Percentiles rank a stretch among this genome's conserved stretches.
Conservation (phyloP, 1,139 yeast genomes). For the Candida buenavistaensis region DNA sequence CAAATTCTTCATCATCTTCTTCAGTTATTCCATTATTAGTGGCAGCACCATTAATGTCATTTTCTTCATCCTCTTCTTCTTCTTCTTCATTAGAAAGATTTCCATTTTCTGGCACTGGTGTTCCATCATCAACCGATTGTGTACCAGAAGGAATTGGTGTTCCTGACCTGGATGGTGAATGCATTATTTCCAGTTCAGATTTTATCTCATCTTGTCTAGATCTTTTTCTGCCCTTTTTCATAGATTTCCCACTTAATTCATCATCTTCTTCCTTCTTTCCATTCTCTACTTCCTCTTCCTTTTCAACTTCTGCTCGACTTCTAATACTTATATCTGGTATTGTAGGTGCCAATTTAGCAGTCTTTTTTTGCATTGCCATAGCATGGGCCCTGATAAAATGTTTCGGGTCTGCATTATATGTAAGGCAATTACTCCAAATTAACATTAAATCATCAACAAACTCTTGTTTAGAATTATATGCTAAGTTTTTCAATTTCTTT, state of each 20-base stretch:
- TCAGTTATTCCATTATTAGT: constrained; percentile 13
- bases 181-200: constrained; percentile 20
- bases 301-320: constrained; percentile 83
- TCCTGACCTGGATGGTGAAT: constrained; percentile 14
- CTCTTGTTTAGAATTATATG: constrained; percentile 79
- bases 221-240: constrained; percentile 46
- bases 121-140: constrained; percentile 10
- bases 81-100: constrained; percentile 25
- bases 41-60: constrained; percentile 21
- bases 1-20: constrained; percentile 58
- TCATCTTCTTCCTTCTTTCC: constrained; percentile 42
- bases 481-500: constrained; percentile 80
- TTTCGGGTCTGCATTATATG: constrained; percentile 92
- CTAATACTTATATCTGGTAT: constrained; percentile 86
- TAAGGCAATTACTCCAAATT: constrained; percentile 92
- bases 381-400: constrained; percentile 93
- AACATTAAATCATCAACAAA: constrained; percentile 92
- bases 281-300: constrained; percentile 54
- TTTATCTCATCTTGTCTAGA: constrained; percentile 39
- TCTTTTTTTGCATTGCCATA: constrained; percentile 90
- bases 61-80: constrained; percentile 15
- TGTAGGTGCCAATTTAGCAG: constrained; percentile 70
- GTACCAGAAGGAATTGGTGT: constrained; percentile 11
- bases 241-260: constrained; percentile 40
- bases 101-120: constrained; percentile 14